Conservation (phyloP, 2,329 filamentous ascomycete species). For the Fusarium sp. region DNA sequence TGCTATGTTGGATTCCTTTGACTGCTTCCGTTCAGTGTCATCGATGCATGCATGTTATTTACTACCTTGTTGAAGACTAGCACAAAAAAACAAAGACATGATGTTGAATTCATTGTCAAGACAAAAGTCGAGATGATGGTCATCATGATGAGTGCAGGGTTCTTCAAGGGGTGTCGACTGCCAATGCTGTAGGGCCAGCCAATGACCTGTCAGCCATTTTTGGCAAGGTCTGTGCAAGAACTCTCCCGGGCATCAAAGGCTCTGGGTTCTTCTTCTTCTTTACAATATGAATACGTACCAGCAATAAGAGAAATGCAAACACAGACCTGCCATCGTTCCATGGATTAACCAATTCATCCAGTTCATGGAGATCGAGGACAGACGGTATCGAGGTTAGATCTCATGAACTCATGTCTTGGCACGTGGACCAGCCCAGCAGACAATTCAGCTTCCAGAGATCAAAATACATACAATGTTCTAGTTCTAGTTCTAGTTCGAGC, state of each 20-base stretch:
- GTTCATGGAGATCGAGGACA: not conserved
- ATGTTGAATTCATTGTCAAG: too few relatives aligned
- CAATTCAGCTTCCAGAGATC: too few relatives aligned
- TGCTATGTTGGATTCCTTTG: not conserved
- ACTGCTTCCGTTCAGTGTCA: not conserved
- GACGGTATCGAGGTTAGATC: not conserved
- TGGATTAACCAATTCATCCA: not conserved
- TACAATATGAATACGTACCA: not conserved
- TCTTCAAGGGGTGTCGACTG: conserved; percentile 24
- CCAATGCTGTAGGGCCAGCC: conserved; percentile 38
- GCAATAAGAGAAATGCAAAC: not conserved
- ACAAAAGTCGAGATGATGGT: conserved; percentile 15
- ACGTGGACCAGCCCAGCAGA: not conserved
- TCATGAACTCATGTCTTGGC: conserved; percentile 24
- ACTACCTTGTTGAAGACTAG: not conserved
- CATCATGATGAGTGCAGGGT: conserved; percentile 26
- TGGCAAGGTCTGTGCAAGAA: conserved; percentile 4
- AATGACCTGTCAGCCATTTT: conserved; percentile 16
- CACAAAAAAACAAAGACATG: not conserved
- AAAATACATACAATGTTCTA: not conserved
- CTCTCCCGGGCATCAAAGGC: not conserved
- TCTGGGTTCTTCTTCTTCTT: not conserved
- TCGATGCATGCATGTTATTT: not conserved
- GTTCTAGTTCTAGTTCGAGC: too few relatives aligned
- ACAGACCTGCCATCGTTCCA: not conserved